Base-by-base conservation (phyloP, 2,329 filamentous ascomycete genomes). In the Fusarium verticillioides region DNA sequence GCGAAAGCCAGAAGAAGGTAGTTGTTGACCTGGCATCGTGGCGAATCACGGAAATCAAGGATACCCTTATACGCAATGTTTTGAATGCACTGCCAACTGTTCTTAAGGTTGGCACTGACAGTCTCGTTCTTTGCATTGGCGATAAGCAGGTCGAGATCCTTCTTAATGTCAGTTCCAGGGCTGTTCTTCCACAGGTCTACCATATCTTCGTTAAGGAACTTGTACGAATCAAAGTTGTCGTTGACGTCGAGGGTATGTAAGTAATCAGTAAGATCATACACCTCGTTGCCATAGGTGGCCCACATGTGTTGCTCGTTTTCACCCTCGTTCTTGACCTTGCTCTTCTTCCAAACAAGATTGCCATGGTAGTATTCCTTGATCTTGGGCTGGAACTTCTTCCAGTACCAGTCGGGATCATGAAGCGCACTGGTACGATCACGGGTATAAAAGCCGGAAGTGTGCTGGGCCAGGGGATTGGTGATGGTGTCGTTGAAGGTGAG, bases 211-310 rank as follows among this genome's bases (percentile, higher is more conserved):
- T 96, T 91, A 36, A 99, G 86, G 83, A 97, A 98, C 15, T 87
- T 82, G 83, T 94, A 97, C 0, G 81, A 79, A 0, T 83, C 78
- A 9, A 85, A 76, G 61, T 91, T 85, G 73, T 91, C 86, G 78
- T 87, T 85, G 26, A 85, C 73, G 13, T 92, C 84, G 46, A 91
- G 83, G 1, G 95, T 97, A 79, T 94, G 87, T 82, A 95, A 96
- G 83, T 99, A 99, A 81, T 98, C 90, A 0, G 94, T 97, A 60
- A 99, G 83, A 80, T 99, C 97, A 80, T 96, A 98, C 26, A 99
- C 87, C 58, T 88, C 88, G 60, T 91, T 86, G 36, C 94, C 86
- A 69, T 97, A 90, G 61, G 93, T 92, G 72, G 94, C 92, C 95
- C 96, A 98, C 79, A 89, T 88, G 75, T 93, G 92, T 60, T 90